Evolutionary conservation across 805 yeast genomes (phyloP).

Genomic region (Cyberlindnera samutprakarnensis): DNA sequence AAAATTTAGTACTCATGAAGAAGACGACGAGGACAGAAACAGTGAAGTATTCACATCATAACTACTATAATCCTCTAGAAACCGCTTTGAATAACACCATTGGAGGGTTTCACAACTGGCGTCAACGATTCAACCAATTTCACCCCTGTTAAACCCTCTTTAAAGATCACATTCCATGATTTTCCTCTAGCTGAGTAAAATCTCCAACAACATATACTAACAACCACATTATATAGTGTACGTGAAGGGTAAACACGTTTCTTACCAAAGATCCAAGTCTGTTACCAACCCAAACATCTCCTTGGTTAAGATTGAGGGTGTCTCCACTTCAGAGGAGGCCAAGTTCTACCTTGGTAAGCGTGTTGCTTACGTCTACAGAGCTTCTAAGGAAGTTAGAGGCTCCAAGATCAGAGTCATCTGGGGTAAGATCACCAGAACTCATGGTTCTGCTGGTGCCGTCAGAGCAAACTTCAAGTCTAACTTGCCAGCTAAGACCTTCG

Average conservation of each 20-base stretch:
- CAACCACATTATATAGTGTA: slow-evolving; percentile 55
- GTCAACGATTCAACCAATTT: no score
- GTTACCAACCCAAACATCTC: slow-evolving; percentile 98
- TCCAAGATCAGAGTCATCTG: slow-evolving; percentile 99
- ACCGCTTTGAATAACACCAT: no score
- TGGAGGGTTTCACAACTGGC: no score
- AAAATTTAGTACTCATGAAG: no score
- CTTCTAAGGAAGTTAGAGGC: slow-evolving; percentile 96
- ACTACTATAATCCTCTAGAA: no score
- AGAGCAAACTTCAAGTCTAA: slow-evolving; percentile 99
- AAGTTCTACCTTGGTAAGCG: slow-evolving; percentile 99
- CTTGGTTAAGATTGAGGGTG: slow-evolving; percentile 96
- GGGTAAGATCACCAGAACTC: slow-evolving; percentile 99
- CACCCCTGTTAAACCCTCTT: background rate
- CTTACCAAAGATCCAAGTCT: slow-evolving; percentile 99
- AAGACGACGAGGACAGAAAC: no score
- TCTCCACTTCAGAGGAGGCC: slow-evolving; percentile 84
- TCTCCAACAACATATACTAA: no score
- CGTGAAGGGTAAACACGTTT: slow-evolving; percentile 99
- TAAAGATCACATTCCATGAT: no score
- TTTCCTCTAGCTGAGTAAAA: no score
- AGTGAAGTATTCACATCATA: no score
- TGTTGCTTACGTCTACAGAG: slow-evolving; percentile 99
- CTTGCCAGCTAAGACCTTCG: slow-evolving; percentile 99
- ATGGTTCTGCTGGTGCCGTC: slow-evolving; percentile 97